These are phyloP conservation scores for Curvularia eragrostidis DNA, from an alignment of 2,329 filamentous ascomycete species.

Conservation along the genomic window DNA sequence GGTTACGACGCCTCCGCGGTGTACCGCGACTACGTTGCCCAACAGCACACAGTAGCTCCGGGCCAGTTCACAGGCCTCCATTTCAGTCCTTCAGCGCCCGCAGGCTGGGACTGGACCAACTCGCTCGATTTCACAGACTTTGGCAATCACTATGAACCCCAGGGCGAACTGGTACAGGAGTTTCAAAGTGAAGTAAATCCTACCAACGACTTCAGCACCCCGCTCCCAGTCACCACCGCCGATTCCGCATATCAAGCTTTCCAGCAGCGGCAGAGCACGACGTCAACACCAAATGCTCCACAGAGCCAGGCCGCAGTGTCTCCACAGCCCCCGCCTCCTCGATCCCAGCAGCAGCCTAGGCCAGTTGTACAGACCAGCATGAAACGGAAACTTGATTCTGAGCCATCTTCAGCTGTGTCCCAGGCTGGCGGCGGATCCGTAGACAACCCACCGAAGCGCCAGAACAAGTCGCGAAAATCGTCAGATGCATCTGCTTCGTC, in stretches of 20 bases:
- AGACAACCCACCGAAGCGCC: conserved; percentile 41
- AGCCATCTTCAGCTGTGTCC: conserved; percentile 37
- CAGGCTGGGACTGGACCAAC: conserved; percentile 51
- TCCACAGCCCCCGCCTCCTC: conserved; percentile 17
- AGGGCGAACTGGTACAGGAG: conserved; percentile 54
- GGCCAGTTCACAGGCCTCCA: conserved; percentile 26
- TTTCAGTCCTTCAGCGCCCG: conserved; percentile 34
- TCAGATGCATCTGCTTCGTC: conserved; percentile 40
- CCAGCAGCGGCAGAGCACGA: conserved; percentile 22
- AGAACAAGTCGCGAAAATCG: conserved; percentile 42
- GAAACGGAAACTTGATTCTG: conserved; percentile 49
- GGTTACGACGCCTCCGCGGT: conserved; percentile 27
- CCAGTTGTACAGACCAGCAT: conserved; percentile 38
- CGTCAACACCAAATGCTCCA: conserved; percentile 15
- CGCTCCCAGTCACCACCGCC: conserved; percentile 31
- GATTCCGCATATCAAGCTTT: conserved; percentile 32
- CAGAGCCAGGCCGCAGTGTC: conserved; percentile 38
- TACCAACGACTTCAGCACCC: conserved; percentile 50
- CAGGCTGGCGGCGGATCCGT: conserved; percentile 24
- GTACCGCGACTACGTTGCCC: conserved; percentile 28
- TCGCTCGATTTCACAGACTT: conserved; percentile 45
- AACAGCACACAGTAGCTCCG: conserved; percentile 27
- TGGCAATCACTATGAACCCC: conserved; percentile 52
- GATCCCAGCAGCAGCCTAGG: conserved; percentile 23
- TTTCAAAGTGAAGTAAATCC: conserved; percentile 37